Base-by-base conservation (phyloP, 306 rosid species). In the Mimosa pudica region DNA sequence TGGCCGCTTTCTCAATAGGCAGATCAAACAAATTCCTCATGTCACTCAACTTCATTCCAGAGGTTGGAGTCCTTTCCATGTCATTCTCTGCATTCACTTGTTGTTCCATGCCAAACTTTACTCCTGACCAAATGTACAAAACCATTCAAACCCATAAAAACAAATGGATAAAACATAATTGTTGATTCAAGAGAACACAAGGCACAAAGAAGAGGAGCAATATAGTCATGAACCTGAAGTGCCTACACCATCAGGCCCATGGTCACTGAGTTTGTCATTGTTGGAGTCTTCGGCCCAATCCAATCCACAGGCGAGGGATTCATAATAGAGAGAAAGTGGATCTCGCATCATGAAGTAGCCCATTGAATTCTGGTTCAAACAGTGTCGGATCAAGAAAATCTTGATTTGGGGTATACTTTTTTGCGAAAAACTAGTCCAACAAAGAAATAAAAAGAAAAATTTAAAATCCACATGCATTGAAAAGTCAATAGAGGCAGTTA, bases 1-100 rank as follows among this genome's bases (percentile, higher is more conserved):
- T 74, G 5, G 97, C 76, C 24, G 97, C 92, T 36, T 85, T 89
- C 14, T 82, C 85, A 11, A 94, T 84, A 0, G 97, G 90, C 9
- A 91, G 78, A 78, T 83, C 93, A 47, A 92, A 88, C 64, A 78
- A 75, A 16, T 73, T 78, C 0, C 81, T 51, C 14, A 89, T 82
- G 62, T 95, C 92, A 24, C 20, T 60, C 81, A 92, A 42, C 63
- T 72, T 84, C 89, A 92, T 74, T 16, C 78, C 33, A 35, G 12
- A 38, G 78, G 38, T 85, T 10, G 77, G 17, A 47, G n/a, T 6
- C 60, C 35, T 66, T 75, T 6, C 73, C 32, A n/a, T 46, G 49
- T 55, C 82, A 55, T 16, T 48, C 16, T 30, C 44, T 8, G 20
- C n/a, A 33, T 73, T 51, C 4, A 1, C 16, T 8, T 32, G 70